phyloP scores from a whole-genome alignment of 768 basidiomycete species.

The Phanerochaete carnosa region DNA sequence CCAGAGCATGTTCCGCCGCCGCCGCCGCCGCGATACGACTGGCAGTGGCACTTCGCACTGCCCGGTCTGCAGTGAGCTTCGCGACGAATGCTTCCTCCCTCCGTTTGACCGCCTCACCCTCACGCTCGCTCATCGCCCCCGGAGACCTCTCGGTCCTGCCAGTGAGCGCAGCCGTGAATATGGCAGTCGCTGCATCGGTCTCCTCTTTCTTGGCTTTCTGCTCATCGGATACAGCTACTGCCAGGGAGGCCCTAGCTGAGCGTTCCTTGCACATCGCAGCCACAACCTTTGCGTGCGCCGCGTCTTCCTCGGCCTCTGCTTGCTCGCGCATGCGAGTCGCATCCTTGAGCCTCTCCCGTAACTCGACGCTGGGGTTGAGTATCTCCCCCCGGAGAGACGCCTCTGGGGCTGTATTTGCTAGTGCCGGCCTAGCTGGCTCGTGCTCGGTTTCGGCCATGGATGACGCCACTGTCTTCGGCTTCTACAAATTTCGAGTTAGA shows the following conservation, averaged over 20 bases:
- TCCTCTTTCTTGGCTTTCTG: not conserved
- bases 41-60: no score
- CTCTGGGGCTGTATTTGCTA: not conserved
- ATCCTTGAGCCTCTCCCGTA: not conserved
- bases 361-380: not conserved
- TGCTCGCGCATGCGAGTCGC: not conserved
- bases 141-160: not conserved
- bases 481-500: not conserved
- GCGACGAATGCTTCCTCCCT: no score
- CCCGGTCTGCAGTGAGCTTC: no score
- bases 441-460: no score
- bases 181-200: not conserved
- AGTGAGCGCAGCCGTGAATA: not conserved
- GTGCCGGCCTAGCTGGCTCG: no score
- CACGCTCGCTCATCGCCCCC: not conserved
- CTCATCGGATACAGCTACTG: not conserved
- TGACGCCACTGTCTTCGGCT: no score
- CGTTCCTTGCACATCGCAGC: no score
- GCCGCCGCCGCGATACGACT: no score
- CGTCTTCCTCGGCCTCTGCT: not conserved
- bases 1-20: no score
- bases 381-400: not conserved
- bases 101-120: no score
- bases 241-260: not conserved
- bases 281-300: no score